phyloP scores from a whole-genome alignment of 768 basidiomycete genomes.

The Mrakia hoshinonis region DNA sequence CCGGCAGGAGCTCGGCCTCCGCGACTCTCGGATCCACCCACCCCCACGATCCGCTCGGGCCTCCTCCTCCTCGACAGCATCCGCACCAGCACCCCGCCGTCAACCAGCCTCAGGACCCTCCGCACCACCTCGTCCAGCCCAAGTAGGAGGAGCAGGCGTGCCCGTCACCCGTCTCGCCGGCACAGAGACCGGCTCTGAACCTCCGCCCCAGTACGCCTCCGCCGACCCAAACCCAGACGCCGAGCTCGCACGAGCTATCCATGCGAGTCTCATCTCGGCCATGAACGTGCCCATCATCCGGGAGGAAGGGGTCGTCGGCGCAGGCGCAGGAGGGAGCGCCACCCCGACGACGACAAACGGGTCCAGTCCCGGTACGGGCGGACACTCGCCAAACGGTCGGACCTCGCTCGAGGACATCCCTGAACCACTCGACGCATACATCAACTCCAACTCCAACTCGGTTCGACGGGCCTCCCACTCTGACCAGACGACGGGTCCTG shows the following conservation, averaged over 20 bases:
- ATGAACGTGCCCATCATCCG: not conserved
- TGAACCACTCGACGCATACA: not conserved
- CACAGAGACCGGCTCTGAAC: not conserved
- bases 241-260: constrained; percentile 15
- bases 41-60: not conserved
- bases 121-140: too few relatives aligned
- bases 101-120: not conserved
- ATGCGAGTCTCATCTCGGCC: constrained; percentile 2
- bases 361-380: not conserved
- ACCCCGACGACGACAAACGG: not conserved
- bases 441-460: not conserved
- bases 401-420: not conserved
- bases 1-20: constrained; percentile 7
- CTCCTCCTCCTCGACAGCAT: not conserved
- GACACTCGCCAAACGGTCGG: not conserved
- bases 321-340: too few relatives aligned
- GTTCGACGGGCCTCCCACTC: not conserved
- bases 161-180: constrained; percentile 1
- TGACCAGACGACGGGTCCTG: not conserved
- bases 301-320: not conserved
- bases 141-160: not conserved
- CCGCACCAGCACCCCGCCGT: not conserved
- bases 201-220: constrained; percentile 13
- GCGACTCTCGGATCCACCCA: constrained; percentile 13
- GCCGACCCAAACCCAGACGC: constrained; percentile 19